Percentiles rank a stretch among this genome's conserved stretches.
These are phyloP conservation scores for Teunomyces barrocoloradensis DNA, from an alignment of 805 yeast species.

Conservation along the genomic window DNA sequence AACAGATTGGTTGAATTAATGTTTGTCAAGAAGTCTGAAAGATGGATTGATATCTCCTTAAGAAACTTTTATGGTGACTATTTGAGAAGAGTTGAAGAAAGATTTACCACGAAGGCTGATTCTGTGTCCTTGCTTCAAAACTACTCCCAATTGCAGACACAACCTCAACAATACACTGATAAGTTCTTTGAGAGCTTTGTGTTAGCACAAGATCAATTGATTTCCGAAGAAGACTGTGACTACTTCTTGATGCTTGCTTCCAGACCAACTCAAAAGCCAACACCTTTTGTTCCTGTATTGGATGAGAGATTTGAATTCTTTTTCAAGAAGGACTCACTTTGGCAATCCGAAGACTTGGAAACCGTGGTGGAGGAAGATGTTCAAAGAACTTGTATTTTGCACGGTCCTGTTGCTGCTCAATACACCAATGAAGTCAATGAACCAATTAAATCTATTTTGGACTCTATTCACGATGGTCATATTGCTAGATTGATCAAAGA, in stretches of 20 bases:
- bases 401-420: conserved; percentile 98
- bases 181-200: conserved; percentile 68
- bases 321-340: conserved; percentile 97
- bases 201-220: conserved; percentile 71
- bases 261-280: conserved; percentile 90
- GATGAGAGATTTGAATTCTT: conserved; percentile 92
- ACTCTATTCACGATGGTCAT: conserved; percentile 87
- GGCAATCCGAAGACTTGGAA: conserved; percentile 98
- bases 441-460: conserved; percentile 89
- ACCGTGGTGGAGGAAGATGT: conserved; percentile 96
- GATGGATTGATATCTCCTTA: conserved; percentile 87
- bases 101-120: conserved; percentile 63
- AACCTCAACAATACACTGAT: conserved; percentile 61
- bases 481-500: conserved; percentile 66
- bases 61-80: conserved; percentile 84
- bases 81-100: conserved; percentile 95
- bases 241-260: conserved; percentile 81
- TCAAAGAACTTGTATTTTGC: conserved; percentile 97
- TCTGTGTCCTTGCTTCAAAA: conserved; percentile 70
- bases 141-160: conserved; percentile 57
- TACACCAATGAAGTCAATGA: conserved; percentile 83
- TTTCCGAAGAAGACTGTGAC: conserved; percentile 94
- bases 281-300: conserved; percentile 93
- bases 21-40: conserved; percentile 70
- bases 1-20: conserved; percentile 82